These are phyloP conservation scores for Arthroderma sp. DNA, from an alignment of 2,329 filamentous ascomycete species.

Conservation along the genomic window DNA sequence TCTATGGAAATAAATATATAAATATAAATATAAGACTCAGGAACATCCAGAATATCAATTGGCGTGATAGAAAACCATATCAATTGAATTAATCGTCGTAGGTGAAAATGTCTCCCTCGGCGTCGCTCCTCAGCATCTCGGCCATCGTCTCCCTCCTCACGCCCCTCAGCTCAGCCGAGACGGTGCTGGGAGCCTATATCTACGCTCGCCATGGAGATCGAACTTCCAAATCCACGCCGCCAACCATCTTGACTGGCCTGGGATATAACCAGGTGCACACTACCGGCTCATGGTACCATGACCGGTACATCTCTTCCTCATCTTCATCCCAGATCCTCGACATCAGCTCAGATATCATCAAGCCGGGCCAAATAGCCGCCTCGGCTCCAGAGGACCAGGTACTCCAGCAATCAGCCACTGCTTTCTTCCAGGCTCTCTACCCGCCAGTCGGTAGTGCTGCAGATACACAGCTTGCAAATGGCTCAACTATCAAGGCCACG, in stretches of 20 bases:
- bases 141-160: slow-evolving; percentile 14
- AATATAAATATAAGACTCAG: too few relatives aligned
- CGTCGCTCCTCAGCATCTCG: slow-evolving; percentile 4
- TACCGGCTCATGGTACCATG: slow-evolving; percentile 62
- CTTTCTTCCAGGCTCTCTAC: slow-evolving; percentile 77
- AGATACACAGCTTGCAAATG: slow-evolving; percentile 56
- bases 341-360: slow-evolving; percentile 53
- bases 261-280: slow-evolving; percentile 63
- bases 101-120: neutral
- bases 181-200: slow-evolving; percentile 68
- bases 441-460: slow-evolving; percentile 52
- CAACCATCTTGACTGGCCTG: slow-evolving; percentile 61
- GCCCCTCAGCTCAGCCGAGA: slow-evolving; percentile 39
- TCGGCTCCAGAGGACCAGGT: slow-evolving; percentile 63
- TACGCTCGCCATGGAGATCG: slow-evolving; percentile 86
- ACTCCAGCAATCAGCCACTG: slow-evolving; percentile 64
- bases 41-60: too few relatives aligned
- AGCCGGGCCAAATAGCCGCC: slow-evolving; percentile 56
- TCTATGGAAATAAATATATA: too few relatives aligned
- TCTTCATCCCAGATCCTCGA: slow-evolving; percentile 49
- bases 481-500: slow-evolving; percentile 51
- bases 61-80: neutral
- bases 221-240: slow-evolving; percentile 60
- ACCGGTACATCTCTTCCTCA: slow-evolving; percentile 55
- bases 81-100: neutral